These are phyloP conservation scores for Talaromyces sp. DNA, from an alignment of 2,329 filamentous ascomycete genomes.

Conservation along the genomic window DNA sequence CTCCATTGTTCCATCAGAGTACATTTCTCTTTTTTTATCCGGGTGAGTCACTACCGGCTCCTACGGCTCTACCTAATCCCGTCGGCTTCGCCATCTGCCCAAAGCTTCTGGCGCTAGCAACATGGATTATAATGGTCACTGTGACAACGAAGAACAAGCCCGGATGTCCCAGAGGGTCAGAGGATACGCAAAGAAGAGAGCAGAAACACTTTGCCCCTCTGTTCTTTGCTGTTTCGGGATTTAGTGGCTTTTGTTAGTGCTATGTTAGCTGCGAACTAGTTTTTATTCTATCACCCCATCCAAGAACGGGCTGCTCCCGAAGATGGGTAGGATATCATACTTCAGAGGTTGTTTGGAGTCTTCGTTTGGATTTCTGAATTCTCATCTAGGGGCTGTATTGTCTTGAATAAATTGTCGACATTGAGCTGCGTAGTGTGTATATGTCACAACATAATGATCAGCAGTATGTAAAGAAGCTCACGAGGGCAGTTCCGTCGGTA, in stretches of 20 bases:
- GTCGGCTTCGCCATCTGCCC: conserved; percentile 8
- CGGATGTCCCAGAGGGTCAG: background rate
- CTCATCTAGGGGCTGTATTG: background rate
- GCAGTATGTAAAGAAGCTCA: background rate
- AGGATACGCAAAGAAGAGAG: background rate
- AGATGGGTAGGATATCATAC: background rate
- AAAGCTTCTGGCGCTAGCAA: conserved; percentile 14
- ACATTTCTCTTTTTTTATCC: too few species aligned
- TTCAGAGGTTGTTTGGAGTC: background rate
- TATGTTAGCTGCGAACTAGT: background rate
- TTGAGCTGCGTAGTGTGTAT: background rate
- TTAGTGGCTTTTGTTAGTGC: background rate
- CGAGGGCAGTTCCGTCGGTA: background rate
- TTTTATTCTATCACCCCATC: background rate
- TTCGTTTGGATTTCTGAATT: background rate
- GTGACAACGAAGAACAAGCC: conserved; percentile 16
- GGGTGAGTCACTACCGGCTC: background rate
- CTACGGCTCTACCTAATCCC: conserved; percentile 1
- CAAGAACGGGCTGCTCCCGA: background rate
- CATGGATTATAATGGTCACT: conserved; percentile 11
- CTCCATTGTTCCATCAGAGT: background rate
- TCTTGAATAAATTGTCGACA: background rate
- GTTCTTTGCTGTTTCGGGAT: background rate
- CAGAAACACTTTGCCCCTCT: conserved; percentile 15
- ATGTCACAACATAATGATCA: background rate